Conservation (phyloP, 192 early-diverging fungal species). For the Pilobolus umbonatus region DNA sequence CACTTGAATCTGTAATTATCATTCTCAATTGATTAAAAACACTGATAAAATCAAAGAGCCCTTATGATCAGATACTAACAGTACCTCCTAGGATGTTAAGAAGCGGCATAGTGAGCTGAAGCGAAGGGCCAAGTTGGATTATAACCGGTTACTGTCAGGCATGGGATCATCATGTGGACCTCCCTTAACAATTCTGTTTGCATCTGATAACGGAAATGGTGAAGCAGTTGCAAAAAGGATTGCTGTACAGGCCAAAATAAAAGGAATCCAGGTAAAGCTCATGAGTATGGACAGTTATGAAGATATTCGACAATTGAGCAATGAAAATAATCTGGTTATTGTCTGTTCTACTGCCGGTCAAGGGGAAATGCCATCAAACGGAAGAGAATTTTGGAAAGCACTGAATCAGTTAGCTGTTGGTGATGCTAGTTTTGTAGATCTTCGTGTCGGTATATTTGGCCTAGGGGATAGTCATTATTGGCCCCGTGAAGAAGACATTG, state of each 20-base stretch:
- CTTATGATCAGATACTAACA: no score
- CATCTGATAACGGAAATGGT: slow-evolving; percentile 86
- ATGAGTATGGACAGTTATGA: slow-evolving; percentile 76
- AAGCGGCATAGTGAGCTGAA: slow-evolving; percentile 56
- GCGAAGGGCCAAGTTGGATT: slow-evolving; percentile 56
- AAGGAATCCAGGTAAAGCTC: slow-evolving; percentile 69
- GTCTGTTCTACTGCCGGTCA: slow-evolving; percentile 87
- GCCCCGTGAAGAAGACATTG: slow-evolving; percentile 83
- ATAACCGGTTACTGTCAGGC: slow-evolving; percentile 60
- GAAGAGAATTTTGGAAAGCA: slow-evolving; percentile 82
- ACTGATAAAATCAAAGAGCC: no score
- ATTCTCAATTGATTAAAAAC: not conserved
- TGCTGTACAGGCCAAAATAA: slow-evolving; percentile 72
- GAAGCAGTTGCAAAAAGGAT: slow-evolving; percentile 77
- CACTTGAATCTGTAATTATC: slow-evolving; percentile 53
- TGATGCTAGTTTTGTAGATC: slow-evolving; percentile 56
- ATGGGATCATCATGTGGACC: slow-evolving; percentile 54
- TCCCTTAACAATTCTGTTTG: slow-evolving; percentile 80
- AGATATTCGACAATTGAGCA: slow-evolving; percentile 68
- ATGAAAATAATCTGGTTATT: slow-evolving; percentile 74
- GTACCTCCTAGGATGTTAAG: slow-evolving; percentile 42
- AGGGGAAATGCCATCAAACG: slow-evolving; percentile 92
- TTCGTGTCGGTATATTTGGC: slow-evolving; percentile 76
- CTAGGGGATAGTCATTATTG: slow-evolving; percentile 95
- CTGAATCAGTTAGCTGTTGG: slow-evolving; percentile 52